phyloP scores from a whole-genome alignment of 2,329 filamentous ascomycete genomes.

The Sarocladium oryzae region DNA sequence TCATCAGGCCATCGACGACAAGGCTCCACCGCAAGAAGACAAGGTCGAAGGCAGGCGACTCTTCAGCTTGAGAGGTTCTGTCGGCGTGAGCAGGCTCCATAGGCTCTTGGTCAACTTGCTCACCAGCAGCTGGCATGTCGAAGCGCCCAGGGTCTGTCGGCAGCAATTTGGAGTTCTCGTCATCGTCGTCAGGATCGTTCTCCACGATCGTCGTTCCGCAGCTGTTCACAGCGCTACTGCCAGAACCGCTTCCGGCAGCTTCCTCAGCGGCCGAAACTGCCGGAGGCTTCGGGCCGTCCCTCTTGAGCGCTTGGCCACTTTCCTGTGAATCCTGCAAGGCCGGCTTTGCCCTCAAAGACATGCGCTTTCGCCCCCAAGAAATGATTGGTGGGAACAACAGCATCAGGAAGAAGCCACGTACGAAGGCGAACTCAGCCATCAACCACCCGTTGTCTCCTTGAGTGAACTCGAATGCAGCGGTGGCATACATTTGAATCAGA shows the following conservation, averaged over 20 bases:
- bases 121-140: constrained; percentile 29
- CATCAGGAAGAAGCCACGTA: constrained; percentile 49
- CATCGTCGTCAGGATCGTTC: constrained; percentile 9
- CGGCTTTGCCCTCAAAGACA: background rate
- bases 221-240: constrained; percentile 5
- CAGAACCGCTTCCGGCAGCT: background rate
- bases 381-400: constrained; percentile 49
- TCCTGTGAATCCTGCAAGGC: background rate
- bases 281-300: no score
- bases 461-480: constrained; percentile 46
- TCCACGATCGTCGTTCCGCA: constrained; percentile 6
- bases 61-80: constrained; percentile 28
- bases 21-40: constrained; percentile 61
- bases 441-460: constrained; percentile 51
- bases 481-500: constrained; percentile 54
- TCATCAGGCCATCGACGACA: constrained; percentile 57
- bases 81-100: constrained; percentile 24
- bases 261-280: no score
- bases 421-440: constrained; percentile 49
- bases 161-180: constrained; percentile 15
- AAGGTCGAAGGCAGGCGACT: constrained; percentile 54
- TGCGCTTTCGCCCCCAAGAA: constrained; percentile 29
- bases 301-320: no score
- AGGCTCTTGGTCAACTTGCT: constrained; percentile 40
- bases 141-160: constrained; percentile 34